Percentiles rank a stretch among this genome's conserved stretches.
phyloP scores from a whole-genome alignment of 108 stramenopile species.

The Phaeodactylum tricornutum region DNA sequence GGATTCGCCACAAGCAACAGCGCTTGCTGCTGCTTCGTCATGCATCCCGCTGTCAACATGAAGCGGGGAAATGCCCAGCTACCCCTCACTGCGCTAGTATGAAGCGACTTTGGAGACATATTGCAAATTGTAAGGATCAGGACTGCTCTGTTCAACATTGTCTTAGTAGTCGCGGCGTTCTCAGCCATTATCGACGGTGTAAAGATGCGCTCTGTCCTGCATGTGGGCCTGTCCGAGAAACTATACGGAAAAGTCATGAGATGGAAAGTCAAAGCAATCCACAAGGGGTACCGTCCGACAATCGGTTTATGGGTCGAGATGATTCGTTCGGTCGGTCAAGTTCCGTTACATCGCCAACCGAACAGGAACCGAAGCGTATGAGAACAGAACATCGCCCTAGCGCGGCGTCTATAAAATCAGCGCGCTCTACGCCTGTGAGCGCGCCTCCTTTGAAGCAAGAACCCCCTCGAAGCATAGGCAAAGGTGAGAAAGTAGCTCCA shows the following conservation, averaged over 20 bases:
- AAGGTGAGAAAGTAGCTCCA: not conserved
- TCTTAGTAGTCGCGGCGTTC: constrained; percentile 95
- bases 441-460: not conserved
- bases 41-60: constrained; percentile 89
- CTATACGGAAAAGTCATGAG: constrained; percentile 69
- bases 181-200: constrained; percentile 96
- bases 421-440: not conserved
- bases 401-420: not conserved
- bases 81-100: constrained; percentile 96
- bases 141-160: constrained; percentile 90
- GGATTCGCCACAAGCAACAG: constrained; percentile 95
- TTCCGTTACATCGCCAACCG: not conserved
- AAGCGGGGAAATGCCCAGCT: constrained; percentile 69
- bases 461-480: not conserved
- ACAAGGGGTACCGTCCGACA: not conserved
- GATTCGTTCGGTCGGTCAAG: not conserved
- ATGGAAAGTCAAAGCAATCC: constrained; percentile 11
- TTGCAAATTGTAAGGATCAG: constrained; percentile 93
- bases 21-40: constrained; percentile 92
- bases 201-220: constrained; percentile 88
- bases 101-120: constrained; percentile 98
- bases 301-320: not conserved
- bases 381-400: not conserved
- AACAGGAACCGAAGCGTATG: constrained; percentile 5
- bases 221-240: constrained; percentile 93